phyloP scores from a whole-genome alignment of 768 basidiomycete species.

The Phlebiopsis flavidoalba region DNA sequence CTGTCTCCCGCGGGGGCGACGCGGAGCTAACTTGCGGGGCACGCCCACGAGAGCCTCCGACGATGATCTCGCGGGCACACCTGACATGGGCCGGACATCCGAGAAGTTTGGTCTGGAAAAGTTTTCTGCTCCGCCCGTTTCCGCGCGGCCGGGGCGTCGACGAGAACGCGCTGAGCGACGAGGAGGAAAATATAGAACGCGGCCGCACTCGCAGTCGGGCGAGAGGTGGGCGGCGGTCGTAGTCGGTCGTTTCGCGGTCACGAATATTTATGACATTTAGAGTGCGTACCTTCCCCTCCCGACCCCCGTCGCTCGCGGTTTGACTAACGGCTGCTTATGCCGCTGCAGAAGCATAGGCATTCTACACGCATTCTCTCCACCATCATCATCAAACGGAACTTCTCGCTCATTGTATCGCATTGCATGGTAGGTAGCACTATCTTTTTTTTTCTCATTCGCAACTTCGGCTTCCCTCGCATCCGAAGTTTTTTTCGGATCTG shows the following conservation, averaged over 20 bases:
- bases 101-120: conserved; percentile 14
- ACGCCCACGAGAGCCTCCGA: conserved; percentile 7
- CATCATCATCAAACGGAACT: conserved; percentile 5
- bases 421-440: not conserved
- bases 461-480: not conserved
- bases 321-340: not conserved
- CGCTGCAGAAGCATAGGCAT: conserved; percentile 6
- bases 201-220: conserved; percentile 12
- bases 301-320: not conserved
- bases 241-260: not conserved
- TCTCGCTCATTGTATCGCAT: not conserved
- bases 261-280: conserved; percentile 5
- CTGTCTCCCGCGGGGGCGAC: conserved; percentile 11
- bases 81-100: not conserved
- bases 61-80: conserved; percentile 12
- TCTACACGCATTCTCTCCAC: conserved; percentile 2
- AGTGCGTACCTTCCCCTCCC: not conserved
- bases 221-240: conserved; percentile 4
- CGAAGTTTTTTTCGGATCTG: not conserved
- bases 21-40: not conserved
- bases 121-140: conserved; percentile 5
- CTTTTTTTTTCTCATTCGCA: not conserved
- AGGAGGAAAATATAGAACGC: conserved; percentile 8
- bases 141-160: conserved; percentile 3
- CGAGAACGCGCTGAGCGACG: conserved; percentile 6